Base-by-base conservation (phyloP, 805 yeast species). In the Lipomyces kockii region DNA sequence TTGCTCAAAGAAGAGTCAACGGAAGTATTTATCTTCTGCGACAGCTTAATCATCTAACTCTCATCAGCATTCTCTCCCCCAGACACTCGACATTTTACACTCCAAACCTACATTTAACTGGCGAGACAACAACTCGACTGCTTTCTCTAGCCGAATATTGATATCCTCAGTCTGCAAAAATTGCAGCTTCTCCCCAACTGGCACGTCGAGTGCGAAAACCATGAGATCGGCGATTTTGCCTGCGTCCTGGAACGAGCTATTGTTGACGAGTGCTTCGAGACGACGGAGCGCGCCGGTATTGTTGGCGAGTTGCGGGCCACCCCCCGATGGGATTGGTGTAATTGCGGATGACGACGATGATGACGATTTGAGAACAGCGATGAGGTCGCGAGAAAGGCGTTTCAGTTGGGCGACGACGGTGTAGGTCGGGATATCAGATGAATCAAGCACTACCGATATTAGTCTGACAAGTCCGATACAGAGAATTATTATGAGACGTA, bases 201-300 rank as follows among this genome's bases (percentile, higher is more conserved):
- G 71, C 32, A 79, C 72, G 12, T 80, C 80, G 39, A 80, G 70
- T 34, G 80, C 71, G 3, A 80, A 74, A 17, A 76, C 76, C 32
- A 79, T 69, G 39, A 80, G 63, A 64, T 80, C 82, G 1, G 79
- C 78, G 29, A 80, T 67, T 54, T 69, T 66, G 3, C 77, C 76
- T 2, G 81, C 71, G 2, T 75, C 71, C 54, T 68, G 63, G 17
- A 65, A 65, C 9, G 66, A 64, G 56, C 68, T 58, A 17, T 65
- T 60, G 52, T 68, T 64, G 58, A 68, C 59, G 46, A 64, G 51
- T 8, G 58, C 25, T 25, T 64, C 68, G 35, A 74, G 65, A 27
- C 73, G 12, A 32, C 69, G 60, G 27, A 65, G 35, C 51, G 65
- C 62, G 35, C 61, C 55, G 7, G 54, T 32, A 17, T 54, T 62